Evolutionary conservation across 306 rosid species (phyloP), one percentile per base, ranked within the genome.

Genomic region (Arachis hypogaea): DNA sequence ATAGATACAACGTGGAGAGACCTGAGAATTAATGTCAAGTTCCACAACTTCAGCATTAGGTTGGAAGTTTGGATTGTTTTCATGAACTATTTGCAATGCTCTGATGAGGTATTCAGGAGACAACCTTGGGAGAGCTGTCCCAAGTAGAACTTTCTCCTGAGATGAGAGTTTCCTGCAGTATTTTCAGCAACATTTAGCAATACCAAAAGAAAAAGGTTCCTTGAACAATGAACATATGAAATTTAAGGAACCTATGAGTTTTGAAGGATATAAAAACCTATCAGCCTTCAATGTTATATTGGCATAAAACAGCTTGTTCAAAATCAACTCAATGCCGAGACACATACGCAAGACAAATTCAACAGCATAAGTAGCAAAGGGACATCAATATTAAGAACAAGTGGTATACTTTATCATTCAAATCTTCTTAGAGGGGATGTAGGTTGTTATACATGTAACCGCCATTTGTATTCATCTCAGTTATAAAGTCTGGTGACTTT

Each of bases 11-110:
- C 3, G 38, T 33, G 38, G 38, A 30, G 10, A 51, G 40, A 93
- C 97, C 95, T 90, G 97, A 56, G 86, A 83, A 66, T 93, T 92
- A 9, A 91, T 84, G 81, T 93, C 89, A 42, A 93, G 90, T 81
- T 84, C 79, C 80, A 91, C 93, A 52, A 77, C 87, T 49, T 66
- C 71, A 12, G 79, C 85, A 59, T 76, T 44, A 38, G 86, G 80
- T 70, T 83, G 79, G 82, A 90, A 93, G 80, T 72, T 84, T 56
- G 93, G 96, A 66, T 91, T 82, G 61, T 55, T 69, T 81, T 91
- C 83, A 5, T 81, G 76, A 59, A 91, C 81, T 45, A 93, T 87
- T 71, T 85, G 82, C 63, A 93, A 73, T 41, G 91, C 98, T 68
- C 9, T 86, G 74, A 7, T 28, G 47, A 93, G 86, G 69, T 86